phyloP scores from a whole-genome alignment of 345 rosid species.

The Eucalyptus regnans region DNA sequence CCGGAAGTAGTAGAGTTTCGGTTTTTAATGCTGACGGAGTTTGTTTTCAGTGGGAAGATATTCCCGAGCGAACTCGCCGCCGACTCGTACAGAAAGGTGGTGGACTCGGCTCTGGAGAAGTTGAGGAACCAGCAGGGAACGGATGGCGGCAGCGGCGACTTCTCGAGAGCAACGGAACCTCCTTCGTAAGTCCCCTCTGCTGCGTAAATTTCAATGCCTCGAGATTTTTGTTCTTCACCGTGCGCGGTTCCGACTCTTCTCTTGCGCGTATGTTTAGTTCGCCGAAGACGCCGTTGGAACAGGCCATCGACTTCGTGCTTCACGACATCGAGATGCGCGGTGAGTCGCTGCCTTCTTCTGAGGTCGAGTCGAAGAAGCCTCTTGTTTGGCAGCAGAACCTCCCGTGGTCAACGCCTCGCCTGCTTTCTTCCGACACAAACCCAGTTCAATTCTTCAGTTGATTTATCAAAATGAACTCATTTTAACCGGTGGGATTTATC shows the following conservation, averaged over 20 bases:
- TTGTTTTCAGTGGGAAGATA: constrained; percentile 60
- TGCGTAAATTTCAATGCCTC: neutral
- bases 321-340: constrained; percentile 44
- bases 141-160: neutral
- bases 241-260: neutral
- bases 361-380: neutral
- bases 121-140: constrained; percentile 29
- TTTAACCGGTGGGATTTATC: neutral
- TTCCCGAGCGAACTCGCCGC: constrained; percentile 74
- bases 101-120: constrained; percentile 61
- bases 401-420: neutral
- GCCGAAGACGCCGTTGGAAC: constrained; percentile 6
- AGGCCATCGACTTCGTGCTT: constrained; percentile 93
- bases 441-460: neutral
- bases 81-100: constrained; percentile 85
- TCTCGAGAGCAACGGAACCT: neutral
- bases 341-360: neutral
- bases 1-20: neutral
- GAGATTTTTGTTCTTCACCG: neutral
- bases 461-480: neutral
- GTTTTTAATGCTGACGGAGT: neutral
- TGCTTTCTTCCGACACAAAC: neutral
- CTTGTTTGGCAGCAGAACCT: neutral
- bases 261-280: neutral
- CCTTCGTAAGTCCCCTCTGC: neutral